These are phyloP conservation scores for Madurella mycetomatis DNA, from an alignment of 2,329 filamentous ascomycete species.

Conservation along the genomic window DNA sequence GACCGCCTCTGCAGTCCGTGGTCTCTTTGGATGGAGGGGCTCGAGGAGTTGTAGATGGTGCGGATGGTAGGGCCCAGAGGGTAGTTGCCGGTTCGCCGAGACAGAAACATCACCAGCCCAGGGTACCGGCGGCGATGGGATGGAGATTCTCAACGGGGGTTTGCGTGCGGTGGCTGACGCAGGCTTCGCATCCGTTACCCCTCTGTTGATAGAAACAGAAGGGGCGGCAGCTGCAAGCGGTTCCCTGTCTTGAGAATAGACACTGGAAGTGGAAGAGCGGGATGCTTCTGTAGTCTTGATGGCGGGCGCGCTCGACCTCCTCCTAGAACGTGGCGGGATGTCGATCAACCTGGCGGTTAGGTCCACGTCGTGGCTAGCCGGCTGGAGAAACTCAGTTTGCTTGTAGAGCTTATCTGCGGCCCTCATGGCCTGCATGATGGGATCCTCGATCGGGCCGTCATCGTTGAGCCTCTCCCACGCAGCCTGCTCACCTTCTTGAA, in stretches of 20 bases:
- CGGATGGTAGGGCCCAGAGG: neutral
- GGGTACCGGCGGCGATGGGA: slow-evolving; percentile 16
- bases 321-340: slow-evolving; percentile 25
- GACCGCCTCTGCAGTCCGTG: slow-evolving; percentile 7
- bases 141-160: slow-evolving; percentile 16
- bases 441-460: slow-evolving; percentile 37
- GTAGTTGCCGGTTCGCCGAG: neutral
- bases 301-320: slow-evolving; percentile 47
- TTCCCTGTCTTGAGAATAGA: neutral
- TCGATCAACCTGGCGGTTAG: slow-evolving; percentile 33
- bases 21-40: neutral
- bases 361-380: slow-evolving; percentile 42
- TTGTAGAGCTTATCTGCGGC: slow-evolving; percentile 55
- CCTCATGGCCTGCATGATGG: slow-evolving; percentile 52
- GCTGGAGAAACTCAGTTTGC: slow-evolving; percentile 52
- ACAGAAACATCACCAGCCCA: slow-evolving; percentile 12
- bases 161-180: slow-evolving; percentile 1
- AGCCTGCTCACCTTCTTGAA: neutral
- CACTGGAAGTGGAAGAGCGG: slow-evolving; percentile 1
- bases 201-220: neutral
- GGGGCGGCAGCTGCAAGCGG: neutral
- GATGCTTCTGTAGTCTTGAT: slow-evolving; percentile 2
- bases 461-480: neutral
- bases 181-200: neutral
- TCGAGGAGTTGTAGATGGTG: neutral